These are phyloP conservation scores for Podochytrium sp. DNA, from an alignment of 192 early-diverging fungal genomes.

Conservation along the genomic window DNA sequence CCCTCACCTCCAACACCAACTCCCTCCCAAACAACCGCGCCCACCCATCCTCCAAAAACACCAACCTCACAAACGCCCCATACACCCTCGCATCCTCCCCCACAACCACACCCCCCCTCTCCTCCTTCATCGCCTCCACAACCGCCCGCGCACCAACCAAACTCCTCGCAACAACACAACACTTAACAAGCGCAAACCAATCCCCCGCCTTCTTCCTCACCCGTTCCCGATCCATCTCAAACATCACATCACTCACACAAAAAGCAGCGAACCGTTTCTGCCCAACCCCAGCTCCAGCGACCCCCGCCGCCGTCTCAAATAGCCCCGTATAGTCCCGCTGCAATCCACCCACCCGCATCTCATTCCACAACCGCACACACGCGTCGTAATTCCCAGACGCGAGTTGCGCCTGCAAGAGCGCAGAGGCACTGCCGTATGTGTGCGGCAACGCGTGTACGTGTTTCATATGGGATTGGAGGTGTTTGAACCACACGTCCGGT, in stretches of 20 bases:
- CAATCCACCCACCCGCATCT: not conserved
- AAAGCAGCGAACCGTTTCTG: not conserved
- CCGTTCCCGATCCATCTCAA: slow-evolving; percentile 14
- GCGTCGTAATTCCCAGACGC: not conserved
- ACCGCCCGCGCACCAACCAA: not conserved
- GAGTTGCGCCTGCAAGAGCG: not conserved
- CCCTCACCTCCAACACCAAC: not conserved
- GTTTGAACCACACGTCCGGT: not conserved
- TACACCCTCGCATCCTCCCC: slow-evolving; percentile 1
- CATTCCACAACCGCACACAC: not conserved
- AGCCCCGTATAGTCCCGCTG: too few species aligned
- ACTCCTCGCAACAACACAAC: not conserved
- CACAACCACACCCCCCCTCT: not conserved
- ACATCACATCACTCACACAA: not conserved
- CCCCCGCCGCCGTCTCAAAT: not conserved
- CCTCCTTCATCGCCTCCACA: slow-evolving; percentile 1
- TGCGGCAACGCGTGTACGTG: too few species aligned
- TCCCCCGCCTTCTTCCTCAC: not conserved
- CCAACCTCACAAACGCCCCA: slow-evolving; percentile 1
- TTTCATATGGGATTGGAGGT: not conserved
- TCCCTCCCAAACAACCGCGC: slow-evolving; percentile 5
- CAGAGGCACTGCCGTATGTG: not conserved
- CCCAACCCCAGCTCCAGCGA: not conserved
- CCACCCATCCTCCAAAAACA: not conserved
- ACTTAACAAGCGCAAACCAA: not conserved